A percentile compares a stretch with the other conserved stretches of the same genome.
These are phyloP conservation scores for Mycena galopus DNA, from an alignment of 768 basidiomycete species.

Conservation along the genomic window DNA sequence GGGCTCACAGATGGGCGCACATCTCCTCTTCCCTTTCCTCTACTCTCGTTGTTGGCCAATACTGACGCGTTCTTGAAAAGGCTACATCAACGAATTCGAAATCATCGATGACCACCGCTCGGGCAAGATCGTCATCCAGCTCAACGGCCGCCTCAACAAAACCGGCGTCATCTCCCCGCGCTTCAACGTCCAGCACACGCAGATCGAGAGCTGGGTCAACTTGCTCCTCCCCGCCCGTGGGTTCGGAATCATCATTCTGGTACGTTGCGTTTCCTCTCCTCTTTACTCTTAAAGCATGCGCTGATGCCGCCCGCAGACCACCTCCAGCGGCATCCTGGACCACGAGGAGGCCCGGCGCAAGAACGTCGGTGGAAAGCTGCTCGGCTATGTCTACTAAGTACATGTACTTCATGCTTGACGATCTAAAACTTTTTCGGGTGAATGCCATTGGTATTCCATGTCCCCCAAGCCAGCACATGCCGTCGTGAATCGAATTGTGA, in stretches of 20 bases:
- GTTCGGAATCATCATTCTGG: conserved; percentile 96
- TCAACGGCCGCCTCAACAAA: conserved; percentile 99
- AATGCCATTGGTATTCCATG: neutral
- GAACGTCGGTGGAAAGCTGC: conserved; percentile 95
- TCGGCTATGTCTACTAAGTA: conserved; percentile 96
- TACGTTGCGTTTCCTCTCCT: conserved; percentile 52
- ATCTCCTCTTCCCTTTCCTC: conserved; percentile 41
- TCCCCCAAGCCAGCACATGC: too few relatives aligned
- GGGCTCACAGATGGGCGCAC: conserved; percentile 72
- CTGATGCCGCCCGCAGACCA: conserved; percentile 70
- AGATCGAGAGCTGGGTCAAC: conserved; percentile 98
- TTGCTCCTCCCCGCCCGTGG: conserved; percentile 95
- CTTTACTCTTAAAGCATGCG: neutral
- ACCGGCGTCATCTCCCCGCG: conserved; percentile 99
- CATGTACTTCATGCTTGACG: conserved; percentile 31
- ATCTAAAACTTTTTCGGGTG: conserved; percentile 7
- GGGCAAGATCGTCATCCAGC: conserved; percentile 97
- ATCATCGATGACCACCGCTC: conserved; percentile 99
- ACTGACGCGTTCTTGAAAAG: conserved; percentile 53
- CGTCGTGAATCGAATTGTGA: too few relatives aligned
- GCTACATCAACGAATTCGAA: conserved; percentile 99
- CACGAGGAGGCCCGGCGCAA: conserved; percentile 99
- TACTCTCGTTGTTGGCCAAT: conserved; percentile 8
- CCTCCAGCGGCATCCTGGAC: conserved; percentile 97
- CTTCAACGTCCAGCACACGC: conserved; percentile 93